Base-by-base conservation (phyloP, 306 rosid species). In the Canavalia ensiformis region DNA sequence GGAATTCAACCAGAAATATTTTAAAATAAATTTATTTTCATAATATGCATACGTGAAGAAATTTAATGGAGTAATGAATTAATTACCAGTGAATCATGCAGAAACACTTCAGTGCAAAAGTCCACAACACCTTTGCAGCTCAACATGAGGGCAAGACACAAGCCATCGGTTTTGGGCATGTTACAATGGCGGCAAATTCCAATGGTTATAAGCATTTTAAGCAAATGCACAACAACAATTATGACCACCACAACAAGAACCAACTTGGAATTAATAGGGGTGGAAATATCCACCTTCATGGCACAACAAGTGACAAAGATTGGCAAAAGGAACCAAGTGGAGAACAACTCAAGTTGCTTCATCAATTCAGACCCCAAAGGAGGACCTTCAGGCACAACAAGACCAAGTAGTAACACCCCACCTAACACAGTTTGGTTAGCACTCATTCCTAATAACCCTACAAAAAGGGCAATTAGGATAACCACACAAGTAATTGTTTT, bases 321-420 rank as follows among this genome's bases (percentile, higher is more conserved):
- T 4, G 97, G 97, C 46, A 82, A 51, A 49, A 87, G 47, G 31
- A 90, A 65, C 8, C 84, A 87, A 0, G 49, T 69, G 3, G 47
- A 13, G 33, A 91, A 77, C 73, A 78, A 18, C n/a, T 84, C 80
- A 47, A 90, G n/a, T 30, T 80, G 87, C 8, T 87, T 84, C 0
- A 88, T 81, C 28, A 91, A 11, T 30, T 89, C 88, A 2, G 90
- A 79, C 18, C 92, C 97, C 30, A 88, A 8, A 0, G 92, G 92
- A 25, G 88, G 90, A 82, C 97, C 97, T 49, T 83, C 90, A 0
- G 94, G 94, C 5, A 90, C 85, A 3, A 74, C 75, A 79, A 92
- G 73, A 8, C 97, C 97, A 5, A 87, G 9, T 1, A 92, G 1
- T 1, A 69, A 6, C 0, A 91, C 49, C 1, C 97, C 94, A 8